phyloP scores from a whole-genome alignment of 805 yeast genomes.

The Candida silvicultrix region DNA sequence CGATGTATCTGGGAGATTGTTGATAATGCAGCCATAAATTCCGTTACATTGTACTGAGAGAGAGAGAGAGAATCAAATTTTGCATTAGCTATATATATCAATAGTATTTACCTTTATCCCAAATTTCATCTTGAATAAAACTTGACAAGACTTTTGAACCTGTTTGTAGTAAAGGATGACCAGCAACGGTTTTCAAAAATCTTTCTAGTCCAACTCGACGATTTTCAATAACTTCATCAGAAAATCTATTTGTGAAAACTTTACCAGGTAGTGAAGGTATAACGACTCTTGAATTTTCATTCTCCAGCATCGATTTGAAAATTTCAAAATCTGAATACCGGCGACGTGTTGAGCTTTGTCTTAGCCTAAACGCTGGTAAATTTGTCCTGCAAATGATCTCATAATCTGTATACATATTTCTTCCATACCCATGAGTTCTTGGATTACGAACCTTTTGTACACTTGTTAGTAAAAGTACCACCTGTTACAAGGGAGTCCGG shows the following conservation, averaged over 20 bases:
- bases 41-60: constrained; percentile 32
- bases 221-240: constrained; percentile 75
- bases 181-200: constrained; percentile 74
- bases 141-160: constrained; percentile 73
- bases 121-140: constrained; percentile 80
- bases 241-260: constrained; percentile 65
- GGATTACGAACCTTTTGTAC: constrained; percentile 39
- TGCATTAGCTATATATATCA: not conserved
- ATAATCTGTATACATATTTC: constrained; percentile 82
- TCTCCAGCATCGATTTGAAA: constrained; percentile 65
- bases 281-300: constrained; percentile 72
- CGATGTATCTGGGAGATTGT: constrained; percentile 38
- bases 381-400: constrained; percentile 88
- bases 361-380: constrained; percentile 75
- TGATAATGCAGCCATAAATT: constrained; percentile 27
- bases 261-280: constrained; percentile 93
- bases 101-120: constrained; percentile 41
- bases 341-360: constrained; percentile 66
- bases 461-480: no score
- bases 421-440: constrained; percentile 63
- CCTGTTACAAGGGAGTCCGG: no score
- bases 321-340: constrained; percentile 87
- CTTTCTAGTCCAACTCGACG: constrained; percentile 79
- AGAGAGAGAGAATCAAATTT: no score
- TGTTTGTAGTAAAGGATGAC: constrained; percentile 90